Evolutionary conservation across 139 green algal genomes (phyloP).

Genomic region (Chlamydomonas asymmetrica): DNA sequence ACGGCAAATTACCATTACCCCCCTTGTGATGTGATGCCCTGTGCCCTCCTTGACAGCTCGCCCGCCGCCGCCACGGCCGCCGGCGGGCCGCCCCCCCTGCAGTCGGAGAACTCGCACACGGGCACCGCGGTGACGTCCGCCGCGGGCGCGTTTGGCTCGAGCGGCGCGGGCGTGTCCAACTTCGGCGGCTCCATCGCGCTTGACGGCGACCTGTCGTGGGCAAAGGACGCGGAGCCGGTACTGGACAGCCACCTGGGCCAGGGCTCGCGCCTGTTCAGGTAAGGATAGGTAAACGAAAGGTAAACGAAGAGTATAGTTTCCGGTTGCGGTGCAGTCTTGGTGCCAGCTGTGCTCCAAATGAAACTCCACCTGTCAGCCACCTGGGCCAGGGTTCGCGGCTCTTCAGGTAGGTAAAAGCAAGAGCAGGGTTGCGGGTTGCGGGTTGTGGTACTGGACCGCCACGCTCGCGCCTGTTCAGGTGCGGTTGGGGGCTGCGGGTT

Average conservation of each 20-base stretch:
- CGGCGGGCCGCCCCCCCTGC: neutral
- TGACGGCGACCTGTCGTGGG: constrained; percentile 38
- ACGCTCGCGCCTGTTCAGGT: too few relatives aligned
- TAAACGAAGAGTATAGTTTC: too few relatives aligned
- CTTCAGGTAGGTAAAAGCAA: too few relatives aligned
- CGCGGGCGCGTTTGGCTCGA: neutral
- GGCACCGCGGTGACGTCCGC: too few relatives aligned
- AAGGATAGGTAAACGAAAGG: too few relatives aligned
- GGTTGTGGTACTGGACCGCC: too few relatives aligned
- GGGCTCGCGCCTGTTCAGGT: constrained; percentile 43
- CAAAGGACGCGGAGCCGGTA: constrained; percentile 44
- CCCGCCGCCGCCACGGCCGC: neutral
- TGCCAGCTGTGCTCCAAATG: too few relatives aligned
- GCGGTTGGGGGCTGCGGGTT: too few relatives aligned
- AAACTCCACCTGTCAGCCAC: constrained; percentile 45
- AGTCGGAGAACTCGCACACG: too few relatives aligned
- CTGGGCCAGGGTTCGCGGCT: constrained; percentile 36
- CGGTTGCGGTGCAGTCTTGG: too few relatives aligned
- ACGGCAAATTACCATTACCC: too few relatives aligned
- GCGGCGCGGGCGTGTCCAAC: neutral
- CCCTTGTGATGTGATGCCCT: neutral
- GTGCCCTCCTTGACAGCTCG: neutral
- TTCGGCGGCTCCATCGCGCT: neutral
- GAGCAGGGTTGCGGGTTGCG: too few relatives aligned
- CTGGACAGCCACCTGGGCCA: constrained; percentile 47